Evolutionary conservation across 2,329 filamentous ascomycete species (phyloP).

Genomic region (Colletotrichum destructivum): DNA sequence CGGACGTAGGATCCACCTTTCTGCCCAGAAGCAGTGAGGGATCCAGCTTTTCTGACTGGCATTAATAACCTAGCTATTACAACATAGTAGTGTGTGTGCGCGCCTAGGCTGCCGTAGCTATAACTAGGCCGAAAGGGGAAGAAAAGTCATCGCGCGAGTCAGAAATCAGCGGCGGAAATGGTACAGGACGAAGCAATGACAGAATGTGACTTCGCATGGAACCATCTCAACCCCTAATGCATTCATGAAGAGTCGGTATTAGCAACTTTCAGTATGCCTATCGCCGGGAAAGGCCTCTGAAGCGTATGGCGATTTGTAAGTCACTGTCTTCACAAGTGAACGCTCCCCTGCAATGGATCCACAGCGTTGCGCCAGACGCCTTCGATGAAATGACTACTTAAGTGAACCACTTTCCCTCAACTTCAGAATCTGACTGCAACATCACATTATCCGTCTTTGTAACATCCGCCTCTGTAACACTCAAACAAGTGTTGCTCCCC

Average conservation of each 20-base stretch:
- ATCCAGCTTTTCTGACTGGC: too few relatives aligned
- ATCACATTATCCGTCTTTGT: neutral
- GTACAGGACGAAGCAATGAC: neutral
- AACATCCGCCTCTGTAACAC: neutral
- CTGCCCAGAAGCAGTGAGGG: too few relatives aligned
- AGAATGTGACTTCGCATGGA: neutral
- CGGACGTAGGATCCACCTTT: too few relatives aligned
- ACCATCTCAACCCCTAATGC: neutral
- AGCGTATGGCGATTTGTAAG: conserved; percentile 1
- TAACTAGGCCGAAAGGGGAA: neutral
- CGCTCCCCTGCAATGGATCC: neutral
- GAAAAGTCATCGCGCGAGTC: conserved; percentile 27
- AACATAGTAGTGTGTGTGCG: too few relatives aligned
- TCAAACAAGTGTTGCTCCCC: neutral
- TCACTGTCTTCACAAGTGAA: neutral
- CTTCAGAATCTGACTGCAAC: neutral
- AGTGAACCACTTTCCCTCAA: conserved; percentile 1
- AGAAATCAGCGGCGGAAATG: neutral
- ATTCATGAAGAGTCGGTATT: neutral
- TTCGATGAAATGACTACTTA: conserved; percentile 4
- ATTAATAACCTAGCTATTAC: too few relatives aligned
- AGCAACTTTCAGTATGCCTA: neutral
- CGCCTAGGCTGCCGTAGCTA: too few relatives aligned
- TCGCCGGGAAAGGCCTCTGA: neutral
- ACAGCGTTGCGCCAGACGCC: neutral